phyloP scores from a whole-genome alignment of 805 yeast species.

The Torulaspora maleeae region DNA sequence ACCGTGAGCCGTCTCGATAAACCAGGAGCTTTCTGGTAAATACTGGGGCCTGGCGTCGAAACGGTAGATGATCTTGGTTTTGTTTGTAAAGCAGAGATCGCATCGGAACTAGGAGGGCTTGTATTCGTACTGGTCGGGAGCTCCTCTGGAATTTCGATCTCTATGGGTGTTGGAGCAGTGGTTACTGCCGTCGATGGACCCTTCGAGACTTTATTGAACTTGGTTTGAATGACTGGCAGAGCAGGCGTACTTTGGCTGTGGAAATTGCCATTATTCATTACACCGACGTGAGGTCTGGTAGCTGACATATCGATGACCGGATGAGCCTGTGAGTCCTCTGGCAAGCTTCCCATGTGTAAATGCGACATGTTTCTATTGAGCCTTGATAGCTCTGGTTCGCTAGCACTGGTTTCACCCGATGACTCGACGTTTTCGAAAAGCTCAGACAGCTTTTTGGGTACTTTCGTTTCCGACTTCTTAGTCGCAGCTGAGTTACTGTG shows the following conservation, averaged over 20 bases:
- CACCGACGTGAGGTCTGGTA: constrained; percentile 18
- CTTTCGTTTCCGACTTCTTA: constrained; percentile 31
- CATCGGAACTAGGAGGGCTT: constrained; percentile 28
- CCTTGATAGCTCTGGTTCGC: constrained; percentile 20
- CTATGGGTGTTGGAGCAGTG: constrained; percentile 52
- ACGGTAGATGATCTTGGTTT: constrained; percentile 36
- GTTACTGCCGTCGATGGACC: constrained; percentile 32
- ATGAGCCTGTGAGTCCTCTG: constrained; percentile 9
- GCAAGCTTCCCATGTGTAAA: constrained; percentile 14
- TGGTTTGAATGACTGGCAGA: constrained; percentile 30
- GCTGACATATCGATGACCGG: constrained; percentile 4
- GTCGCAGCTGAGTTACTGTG: constrained; percentile 32
- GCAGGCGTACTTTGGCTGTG: constrained; percentile 32
- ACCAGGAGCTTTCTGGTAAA: constrained; percentile 24
- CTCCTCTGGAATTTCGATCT: constrained; percentile 60
- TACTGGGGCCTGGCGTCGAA: constrained; percentile 22
- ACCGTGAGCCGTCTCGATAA: constrained; percentile 30
- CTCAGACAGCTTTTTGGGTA: constrained; percentile 69
- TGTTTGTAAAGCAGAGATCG: constrained; percentile 37
- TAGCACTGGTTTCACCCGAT: constrained; percentile 20
- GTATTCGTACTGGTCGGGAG: constrained; percentile 28
- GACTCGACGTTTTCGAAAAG: constrained; percentile 55
- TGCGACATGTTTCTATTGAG: constrained; percentile 15
- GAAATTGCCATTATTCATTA: constrained; percentile 14
- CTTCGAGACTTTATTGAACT: constrained; percentile 20